Conservation (phyloP, 345 rosid species). For the Hevea brasiliensis region DNA sequence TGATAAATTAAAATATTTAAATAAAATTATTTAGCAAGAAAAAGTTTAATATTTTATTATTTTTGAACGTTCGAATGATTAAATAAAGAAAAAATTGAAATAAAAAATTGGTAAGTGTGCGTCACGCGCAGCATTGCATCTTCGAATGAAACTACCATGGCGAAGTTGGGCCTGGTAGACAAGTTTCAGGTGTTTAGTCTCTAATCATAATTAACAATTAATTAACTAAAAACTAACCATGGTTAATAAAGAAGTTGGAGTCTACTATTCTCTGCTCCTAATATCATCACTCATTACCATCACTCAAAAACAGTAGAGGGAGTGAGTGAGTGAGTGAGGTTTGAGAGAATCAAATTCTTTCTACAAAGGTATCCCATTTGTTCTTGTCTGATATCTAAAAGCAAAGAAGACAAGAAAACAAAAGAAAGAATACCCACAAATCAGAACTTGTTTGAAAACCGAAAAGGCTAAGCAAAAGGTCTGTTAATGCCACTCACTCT, state of each 20-base stretch:
- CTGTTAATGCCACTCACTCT: conserved; percentile 5
- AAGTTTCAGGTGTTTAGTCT: neutral
- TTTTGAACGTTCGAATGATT: too few relatives aligned
- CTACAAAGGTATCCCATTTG: conserved; percentile 31
- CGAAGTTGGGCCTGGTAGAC: neutral
- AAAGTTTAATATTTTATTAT: too few relatives aligned
- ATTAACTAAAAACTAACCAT: conserved; percentile 17
- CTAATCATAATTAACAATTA: neutral
- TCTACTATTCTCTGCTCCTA: conserved; percentile 17
- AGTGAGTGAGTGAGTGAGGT: neutral
- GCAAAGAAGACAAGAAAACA: neutral
- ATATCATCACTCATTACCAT: conserved; percentile 11
- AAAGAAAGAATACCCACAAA: neutral
- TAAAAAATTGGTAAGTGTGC: neutral
- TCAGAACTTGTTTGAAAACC: neutral
- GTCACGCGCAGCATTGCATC: neutral
- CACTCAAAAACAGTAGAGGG: neutral
- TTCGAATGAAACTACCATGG: neutral
- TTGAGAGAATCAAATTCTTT: conserved; percentile 40
- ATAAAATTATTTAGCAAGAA: too few relatives aligned
- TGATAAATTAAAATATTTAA: too few relatives aligned
- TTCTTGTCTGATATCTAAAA: conserved; percentile 1
- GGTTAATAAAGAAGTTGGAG: conserved; percentile 27
- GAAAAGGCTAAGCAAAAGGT: conserved; percentile 20
- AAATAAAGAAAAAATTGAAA: too few relatives aligned